Base-by-base conservation (phyloP, 768 basidiomycete genomes). In the Butyriboletus loyo region DNA sequence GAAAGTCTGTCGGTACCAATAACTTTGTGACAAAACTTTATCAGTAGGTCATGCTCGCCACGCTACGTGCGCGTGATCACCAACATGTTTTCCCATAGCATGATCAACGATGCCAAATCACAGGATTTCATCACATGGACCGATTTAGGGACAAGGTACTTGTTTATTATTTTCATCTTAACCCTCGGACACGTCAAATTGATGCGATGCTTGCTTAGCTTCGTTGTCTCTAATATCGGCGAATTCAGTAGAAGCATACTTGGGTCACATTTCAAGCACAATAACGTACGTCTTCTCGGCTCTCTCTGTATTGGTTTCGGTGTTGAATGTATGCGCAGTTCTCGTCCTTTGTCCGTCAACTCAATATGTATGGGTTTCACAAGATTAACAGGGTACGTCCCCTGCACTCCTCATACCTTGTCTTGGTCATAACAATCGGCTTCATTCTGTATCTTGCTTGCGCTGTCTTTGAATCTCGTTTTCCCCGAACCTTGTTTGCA, bases 281-380 rank as follows among this genome's bases (percentile, higher is more conserved):
- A 91, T 68, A 92, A 92, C 66, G 89, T 89, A 55, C 51, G 87
- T 73, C 21, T 51, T 19, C 22, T 35, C 54, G 80, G 69, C 5
- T 49, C 41, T 32, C 24, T 27, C 14, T 41, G 14, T 36, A 34
- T 41, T 9, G 1, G 34, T 41, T 40, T 42, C 47, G 35, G 19
- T 54, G 14, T 25, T 58, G 41, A 56, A 50, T 49, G 49, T 49
- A 43, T 50, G 53, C 38, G 9, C 64, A 96, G 85, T 96, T 97
- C 69, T 92, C 92, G 10, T 92, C 89, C 64, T 97, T 97, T 69
- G 92, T 95, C 37, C 85, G 94, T 52, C 93, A 95, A 69, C 79
- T 95, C 50, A 95, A 96, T 75, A 95, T 94, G 90, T 96, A 94
- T 62, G 92, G 92, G 36, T 96, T 95, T 71, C 91, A 93, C 71